Conservation (phyloP, 1,284 basidiomycete genomes). For the Ceratobasidium papillatum region DNA sequence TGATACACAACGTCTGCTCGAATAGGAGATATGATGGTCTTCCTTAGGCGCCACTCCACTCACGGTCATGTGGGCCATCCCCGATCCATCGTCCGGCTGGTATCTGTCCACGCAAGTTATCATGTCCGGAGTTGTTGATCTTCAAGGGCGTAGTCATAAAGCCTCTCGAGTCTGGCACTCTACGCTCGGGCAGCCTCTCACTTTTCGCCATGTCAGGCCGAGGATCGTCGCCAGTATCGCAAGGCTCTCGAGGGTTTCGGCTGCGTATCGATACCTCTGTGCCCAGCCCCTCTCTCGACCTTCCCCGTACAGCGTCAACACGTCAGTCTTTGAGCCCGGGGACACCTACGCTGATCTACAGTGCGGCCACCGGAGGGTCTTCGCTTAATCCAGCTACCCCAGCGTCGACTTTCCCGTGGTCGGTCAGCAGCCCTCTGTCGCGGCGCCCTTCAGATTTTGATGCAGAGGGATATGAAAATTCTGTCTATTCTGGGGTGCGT, state of each 20-base stretch:
- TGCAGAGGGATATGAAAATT: not conserved
- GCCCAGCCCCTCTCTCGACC: not conserved
- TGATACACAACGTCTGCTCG: not conserved
- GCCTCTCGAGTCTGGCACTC: not conserved
- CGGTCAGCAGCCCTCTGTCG: not conserved
- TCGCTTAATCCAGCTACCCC: not conserved
- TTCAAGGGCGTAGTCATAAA: not conserved
- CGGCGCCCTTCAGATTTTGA: conserved; percentile 13
- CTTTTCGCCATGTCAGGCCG: not conserved
- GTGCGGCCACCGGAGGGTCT: not conserved
- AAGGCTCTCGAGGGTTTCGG: conserved; percentile 14
- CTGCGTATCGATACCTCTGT: conserved; percentile 18
- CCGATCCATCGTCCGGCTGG: not conserved
- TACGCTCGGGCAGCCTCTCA: not conserved
- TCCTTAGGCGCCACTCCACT: not conserved
- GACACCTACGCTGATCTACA: not conserved
- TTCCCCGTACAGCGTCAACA: not conserved
- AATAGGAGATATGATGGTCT: not conserved
- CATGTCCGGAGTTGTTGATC: not conserved
- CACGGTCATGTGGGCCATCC: not conserved
- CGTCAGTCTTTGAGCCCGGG: not conserved
- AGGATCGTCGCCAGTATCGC: not conserved
- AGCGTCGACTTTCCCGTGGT: not conserved
- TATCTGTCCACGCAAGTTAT: not conserved
- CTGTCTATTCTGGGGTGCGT: not conserved